Conservation (phyloP, 768 basidiomycete genomes). For the Tulasnella sp. region DNA sequence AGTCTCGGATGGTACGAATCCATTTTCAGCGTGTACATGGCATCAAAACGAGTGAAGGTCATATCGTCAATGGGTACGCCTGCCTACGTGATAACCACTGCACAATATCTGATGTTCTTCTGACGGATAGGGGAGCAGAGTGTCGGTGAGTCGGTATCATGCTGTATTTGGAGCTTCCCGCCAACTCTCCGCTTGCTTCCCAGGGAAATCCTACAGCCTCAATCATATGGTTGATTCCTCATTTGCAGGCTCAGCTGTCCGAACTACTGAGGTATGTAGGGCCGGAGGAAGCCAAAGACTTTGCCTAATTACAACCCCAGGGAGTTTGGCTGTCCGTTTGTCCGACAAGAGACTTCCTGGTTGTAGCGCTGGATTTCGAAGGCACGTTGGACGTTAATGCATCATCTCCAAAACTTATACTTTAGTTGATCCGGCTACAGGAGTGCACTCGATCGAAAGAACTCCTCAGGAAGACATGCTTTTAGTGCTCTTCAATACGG, state of each 20-base stretch:
- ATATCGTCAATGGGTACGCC: conserved; percentile 58
- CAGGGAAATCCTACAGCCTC: conserved; percentile 54
- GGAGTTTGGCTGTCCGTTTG: conserved; percentile 65
- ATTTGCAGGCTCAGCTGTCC: conserved; percentile 49
- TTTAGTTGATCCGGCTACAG: conserved; percentile 39
- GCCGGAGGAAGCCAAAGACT: conserved; percentile 33
- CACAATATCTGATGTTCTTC: background rate
- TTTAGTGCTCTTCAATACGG: conserved; percentile 61
- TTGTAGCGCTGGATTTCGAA: conserved; percentile 64
- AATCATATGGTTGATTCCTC: conserved; percentile 63
- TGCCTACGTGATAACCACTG: background rate
- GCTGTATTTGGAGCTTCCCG: background rate
- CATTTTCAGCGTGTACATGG: conserved; percentile 59
- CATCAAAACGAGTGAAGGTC: conserved; percentile 58
- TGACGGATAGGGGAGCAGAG: conserved; percentile 34
- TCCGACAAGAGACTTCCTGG: conserved; percentile 50
- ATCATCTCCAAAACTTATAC: conserved; percentile 31
- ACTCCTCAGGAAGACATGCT: conserved; percentile 61
- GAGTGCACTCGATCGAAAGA: conserved; percentile 60
- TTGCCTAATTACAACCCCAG: conserved; percentile 35
- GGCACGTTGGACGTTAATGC: conserved; percentile 44
- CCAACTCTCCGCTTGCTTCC: conserved; percentile 35
- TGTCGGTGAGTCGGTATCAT: conserved; percentile 40
- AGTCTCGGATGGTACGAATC: conserved; percentile 65
- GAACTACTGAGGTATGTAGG: conserved; percentile 18